These are phyloP conservation scores for Eimeria acervulina DNA, from an alignment of 169 alveolate species.

Conservation along the genomic window DNA sequence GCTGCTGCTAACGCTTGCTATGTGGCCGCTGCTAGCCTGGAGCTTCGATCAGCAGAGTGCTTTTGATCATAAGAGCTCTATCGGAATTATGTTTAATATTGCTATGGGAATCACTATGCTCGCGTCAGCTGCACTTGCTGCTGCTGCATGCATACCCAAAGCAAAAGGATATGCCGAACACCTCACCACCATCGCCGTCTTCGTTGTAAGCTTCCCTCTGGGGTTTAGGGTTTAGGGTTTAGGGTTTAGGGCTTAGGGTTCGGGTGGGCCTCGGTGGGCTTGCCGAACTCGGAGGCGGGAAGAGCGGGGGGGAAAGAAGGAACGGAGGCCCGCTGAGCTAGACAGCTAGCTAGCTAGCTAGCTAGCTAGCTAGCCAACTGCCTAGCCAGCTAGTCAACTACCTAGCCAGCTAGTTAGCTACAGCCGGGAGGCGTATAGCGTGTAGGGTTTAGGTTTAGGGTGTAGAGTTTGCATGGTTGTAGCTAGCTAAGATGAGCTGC, in stretches of 20 bases:
- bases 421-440: background rate
- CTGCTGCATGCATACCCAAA: background rate
- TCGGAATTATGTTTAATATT: conserved; percentile 49
- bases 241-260: background rate
- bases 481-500: too few species aligned
- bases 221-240: conserved; percentile 1
- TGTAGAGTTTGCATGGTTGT: background rate
- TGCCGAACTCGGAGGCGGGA: too few species aligned
- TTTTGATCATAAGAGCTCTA: conserved; percentile 39
- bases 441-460: background rate
- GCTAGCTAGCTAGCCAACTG: too few species aligned
- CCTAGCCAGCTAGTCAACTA: too few species aligned
- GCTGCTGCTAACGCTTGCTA: conserved; percentile 50
- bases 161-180: background rate
- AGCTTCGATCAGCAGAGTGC: conserved; percentile 50
- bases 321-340: too few species aligned
- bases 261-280: too few species aligned
- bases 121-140: background rate
- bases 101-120: conserved; percentile 43
- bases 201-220: background rate
- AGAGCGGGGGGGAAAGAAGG: too few species aligned
- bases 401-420: too few species aligned
- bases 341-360: too few species aligned
- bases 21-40: conserved; percentile 81
- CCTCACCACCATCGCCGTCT: background rate